Percentiles rank a stretch among this genome's conserved stretches.
These are phyloP conservation scores for Letharia lupina DNA, from an alignment of 495 filamentous ascomycete genomes.

Conservation along the genomic window DNA sequence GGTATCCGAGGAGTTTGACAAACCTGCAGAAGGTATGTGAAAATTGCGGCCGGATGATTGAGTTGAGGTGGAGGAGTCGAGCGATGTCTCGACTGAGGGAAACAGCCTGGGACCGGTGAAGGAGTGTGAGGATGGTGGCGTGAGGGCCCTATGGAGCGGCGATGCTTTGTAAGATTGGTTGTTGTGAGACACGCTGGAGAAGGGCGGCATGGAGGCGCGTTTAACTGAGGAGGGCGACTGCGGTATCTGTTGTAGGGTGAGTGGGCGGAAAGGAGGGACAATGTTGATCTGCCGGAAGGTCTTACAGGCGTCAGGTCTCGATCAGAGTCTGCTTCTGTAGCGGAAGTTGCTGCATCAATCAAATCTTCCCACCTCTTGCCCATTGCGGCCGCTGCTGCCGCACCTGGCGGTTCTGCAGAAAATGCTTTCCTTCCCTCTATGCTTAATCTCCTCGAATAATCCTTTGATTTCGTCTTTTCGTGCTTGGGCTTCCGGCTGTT, in stretches of 20 bases:
- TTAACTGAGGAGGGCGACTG: conserved; percentile 59
- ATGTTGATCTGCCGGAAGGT: conserved; percentile 16
- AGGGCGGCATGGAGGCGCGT: conserved; percentile 73
- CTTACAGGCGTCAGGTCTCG: conserved; percentile 73
- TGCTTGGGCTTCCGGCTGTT: conserved; percentile 64
- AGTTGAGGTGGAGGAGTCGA: conserved; percentile 38
- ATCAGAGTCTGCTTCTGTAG: conserved; percentile 80
- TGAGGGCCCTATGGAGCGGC: conserved; percentile 76
- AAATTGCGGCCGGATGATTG: conserved; percentile 52
- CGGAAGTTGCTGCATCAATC: conserved; percentile 83
- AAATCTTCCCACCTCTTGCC: conserved; percentile 91
- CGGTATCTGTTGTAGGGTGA: conserved; percentile 43
- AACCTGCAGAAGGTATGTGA: conserved; percentile 46
- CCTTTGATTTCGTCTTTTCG: conserved; percentile 67
- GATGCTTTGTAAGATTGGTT: conserved; percentile 76
- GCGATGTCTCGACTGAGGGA: conserved; percentile 69
- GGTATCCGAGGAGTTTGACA: conserved; percentile 43
- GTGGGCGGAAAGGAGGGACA: background rate
- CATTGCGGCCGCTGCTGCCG: conserved; percentile 54
- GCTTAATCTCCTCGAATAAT: conserved; percentile 55
- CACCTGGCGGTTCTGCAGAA: conserved; percentile 65
- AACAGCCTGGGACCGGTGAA: conserved; percentile 65
- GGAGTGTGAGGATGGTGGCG: conserved; percentile 63
- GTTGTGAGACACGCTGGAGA: conserved; percentile 46
- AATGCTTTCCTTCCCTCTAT: conserved; percentile 70